Percentiles rank a stretch among this genome's conserved stretches.
Evolutionary conservation across 257 asterid species (phyloP).

Genomic region (Striga asiatica): DNA sequence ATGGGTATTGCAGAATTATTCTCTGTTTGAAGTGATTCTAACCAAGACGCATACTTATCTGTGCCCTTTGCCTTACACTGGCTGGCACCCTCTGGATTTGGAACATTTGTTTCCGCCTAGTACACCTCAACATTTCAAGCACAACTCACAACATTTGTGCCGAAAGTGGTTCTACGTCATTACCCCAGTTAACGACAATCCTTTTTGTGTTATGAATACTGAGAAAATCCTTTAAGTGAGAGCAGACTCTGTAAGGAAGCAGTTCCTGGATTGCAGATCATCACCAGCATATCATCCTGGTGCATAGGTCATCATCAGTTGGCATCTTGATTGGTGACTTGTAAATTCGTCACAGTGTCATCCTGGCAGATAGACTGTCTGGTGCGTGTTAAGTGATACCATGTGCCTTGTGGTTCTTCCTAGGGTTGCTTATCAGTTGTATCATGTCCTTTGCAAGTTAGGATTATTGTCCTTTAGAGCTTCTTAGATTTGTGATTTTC

Average conservation of each 20-base stretch:
- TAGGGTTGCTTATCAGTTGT: background rate
- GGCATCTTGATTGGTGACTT: background rate
- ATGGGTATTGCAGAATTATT: background rate
- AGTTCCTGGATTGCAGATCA: background rate
- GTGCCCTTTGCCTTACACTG: no score
- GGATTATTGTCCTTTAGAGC: background rate
- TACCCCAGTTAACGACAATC: background rate
- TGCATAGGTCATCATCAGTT: background rate
- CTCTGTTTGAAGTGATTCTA: background rate
- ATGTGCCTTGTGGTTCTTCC: no score
- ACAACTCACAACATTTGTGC: background rate
- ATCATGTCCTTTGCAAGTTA: background rate
- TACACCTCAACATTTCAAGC: background rate
- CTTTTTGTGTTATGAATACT: background rate
- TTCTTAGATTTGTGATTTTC: background rate
- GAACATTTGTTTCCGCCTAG: background rate
- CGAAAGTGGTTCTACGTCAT: no score
- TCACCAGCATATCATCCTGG: no score
- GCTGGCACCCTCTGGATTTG: background rate
- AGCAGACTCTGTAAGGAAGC: constrained; percentile 1
- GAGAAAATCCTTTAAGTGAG: background rate
- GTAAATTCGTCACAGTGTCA: no score
- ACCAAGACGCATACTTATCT: background rate
- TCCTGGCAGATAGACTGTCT: no score
- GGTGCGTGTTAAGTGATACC: no score